phyloP scores from a whole-genome alignment of 176 grass and related monocot species.

The Juncus inflexus region DNA sequence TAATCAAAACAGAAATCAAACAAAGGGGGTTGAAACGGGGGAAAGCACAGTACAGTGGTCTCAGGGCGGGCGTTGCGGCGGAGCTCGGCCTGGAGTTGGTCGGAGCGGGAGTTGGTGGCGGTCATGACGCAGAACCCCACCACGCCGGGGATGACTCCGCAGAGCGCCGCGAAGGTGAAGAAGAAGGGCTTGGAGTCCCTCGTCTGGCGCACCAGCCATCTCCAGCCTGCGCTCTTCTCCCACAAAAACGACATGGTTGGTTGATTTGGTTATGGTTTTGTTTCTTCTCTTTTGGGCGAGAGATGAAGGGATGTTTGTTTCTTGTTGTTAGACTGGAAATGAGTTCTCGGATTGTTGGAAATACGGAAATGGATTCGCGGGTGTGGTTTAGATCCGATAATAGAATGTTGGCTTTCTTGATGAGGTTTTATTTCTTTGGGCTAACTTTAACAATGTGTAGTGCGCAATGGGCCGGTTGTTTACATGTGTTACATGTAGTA shows the following conservation, averaged over 20 bases:
- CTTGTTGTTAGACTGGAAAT: neutral
- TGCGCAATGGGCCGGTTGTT: too few relatives aligned
- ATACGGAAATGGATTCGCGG: neutral
- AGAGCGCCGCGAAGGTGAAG: conserved; percentile 69
- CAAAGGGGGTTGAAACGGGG: neutral
- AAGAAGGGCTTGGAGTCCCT: conserved; percentile 95
- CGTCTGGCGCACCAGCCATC: conserved; percentile 73
- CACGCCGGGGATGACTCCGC: conserved; percentile 73
- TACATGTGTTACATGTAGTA: too few relatives aligned
- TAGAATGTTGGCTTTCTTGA: too few relatives aligned
- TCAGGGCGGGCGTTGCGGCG: conserved; percentile 65
- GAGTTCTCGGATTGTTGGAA: neutral
- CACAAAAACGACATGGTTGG: conserved; percentile 72
- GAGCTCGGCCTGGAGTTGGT: conserved; percentile 76
- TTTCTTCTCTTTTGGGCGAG: neutral
- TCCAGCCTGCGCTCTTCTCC: conserved; percentile 90
- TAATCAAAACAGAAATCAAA: neutral
- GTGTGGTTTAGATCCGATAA: too few relatives aligned
- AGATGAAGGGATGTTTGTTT: neutral
- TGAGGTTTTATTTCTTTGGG: too few relatives aligned
- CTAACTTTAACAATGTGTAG: too few relatives aligned
- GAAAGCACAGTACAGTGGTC: conserved; percentile 31
- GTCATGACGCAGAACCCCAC: conserved; percentile 90
- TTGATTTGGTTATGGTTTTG: neutral
- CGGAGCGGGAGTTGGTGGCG: conserved; percentile 71